phyloP scores from a whole-genome alignment of 176 grass and related monocot species.

The Stipa capillata region DNA sequence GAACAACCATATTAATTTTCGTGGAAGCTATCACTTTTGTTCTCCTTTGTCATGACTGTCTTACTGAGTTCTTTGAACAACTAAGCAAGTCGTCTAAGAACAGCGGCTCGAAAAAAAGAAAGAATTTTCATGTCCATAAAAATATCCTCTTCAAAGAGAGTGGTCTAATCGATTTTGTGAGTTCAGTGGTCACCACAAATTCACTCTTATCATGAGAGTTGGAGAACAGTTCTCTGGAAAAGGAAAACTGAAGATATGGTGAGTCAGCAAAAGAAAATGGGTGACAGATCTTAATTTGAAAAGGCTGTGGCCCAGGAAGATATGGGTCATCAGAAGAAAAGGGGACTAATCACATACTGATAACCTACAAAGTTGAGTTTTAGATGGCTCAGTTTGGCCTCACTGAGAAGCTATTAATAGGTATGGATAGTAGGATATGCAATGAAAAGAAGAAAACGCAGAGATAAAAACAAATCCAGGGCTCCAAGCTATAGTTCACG shows the following conservation, averaged over 20 bases:
- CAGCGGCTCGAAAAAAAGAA: too few relatives aligned
- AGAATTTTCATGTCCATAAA: background rate
- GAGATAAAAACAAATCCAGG: too few relatives aligned
- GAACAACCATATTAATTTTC: too few relatives aligned
- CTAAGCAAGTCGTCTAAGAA: background rate
- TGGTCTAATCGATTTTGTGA: too few relatives aligned
- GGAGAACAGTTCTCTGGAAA: background rate
- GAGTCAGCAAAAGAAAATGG: conserved; percentile 5
- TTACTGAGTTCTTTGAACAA: background rate
- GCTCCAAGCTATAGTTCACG: too few relatives aligned
- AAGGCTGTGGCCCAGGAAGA: conserved; percentile 17
- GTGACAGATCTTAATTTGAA: background rate
- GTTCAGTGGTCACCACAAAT: too few relatives aligned
- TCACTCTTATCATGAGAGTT: background rate
- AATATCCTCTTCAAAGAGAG: background rate
- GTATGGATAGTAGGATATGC: background rate
- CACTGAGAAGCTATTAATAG: background rate
- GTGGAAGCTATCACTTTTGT: background rate
- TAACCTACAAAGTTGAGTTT: background rate
- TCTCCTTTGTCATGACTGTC: background rate
- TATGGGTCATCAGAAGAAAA: background rate
- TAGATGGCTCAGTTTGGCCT: background rate
- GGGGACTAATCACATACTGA: background rate
- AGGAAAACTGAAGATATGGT: background rate
- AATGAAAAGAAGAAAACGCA: too few relatives aligned